Base-by-base conservation (phyloP, 345 rosid genomes). In the Pelargonium nanum region DNA sequence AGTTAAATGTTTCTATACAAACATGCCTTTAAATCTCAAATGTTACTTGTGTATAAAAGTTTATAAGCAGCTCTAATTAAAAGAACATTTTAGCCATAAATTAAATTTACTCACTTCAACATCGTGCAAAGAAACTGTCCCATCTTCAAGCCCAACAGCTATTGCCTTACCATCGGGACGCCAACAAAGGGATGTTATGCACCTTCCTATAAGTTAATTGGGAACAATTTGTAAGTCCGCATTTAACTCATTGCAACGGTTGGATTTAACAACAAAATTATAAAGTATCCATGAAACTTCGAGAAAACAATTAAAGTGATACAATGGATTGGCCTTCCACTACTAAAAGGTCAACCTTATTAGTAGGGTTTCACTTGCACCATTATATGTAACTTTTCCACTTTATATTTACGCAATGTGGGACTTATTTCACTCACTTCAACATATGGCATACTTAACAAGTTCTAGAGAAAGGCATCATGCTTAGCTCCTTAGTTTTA, bases 121-220 rank as follows among this genome's bases (percentile, higher is more conserved):
- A 67, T 91, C 91, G 54, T 86, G 93, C 76, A 86, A 70, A 0
- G 82, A 78, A 77, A 89, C 74, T 25, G 81, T 83, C 63, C 98
- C 96, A 62, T 92, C 93, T 70, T 89, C 95, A 0, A 85, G 86
- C 52, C 98, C 96, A 61, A 89, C 78, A 52, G 91, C 95, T 63
- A 86, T 73, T 12, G 86, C 95, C 67, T 92, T 89, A 57, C 93
- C 93, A 68, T 85, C 95, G 48, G 91, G 95, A 78, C 85, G 89
- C 95, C 95, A 92, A 57, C 96, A 92, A 69, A 83, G 67, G 19
- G 93, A 86, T 25, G 87, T 78, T 57, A 83, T 71, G 28, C 70
- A 48, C 75, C 75, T 83, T 68, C 95, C 96, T 88, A 55, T 15
- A 53, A 67, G 64, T 19, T 55, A 55, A 48, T 32, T 1, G 19